phyloP scores from a whole-genome alignment of 768 basidiomycete genomes.

The Fistulinella prunicolor region DNA sequence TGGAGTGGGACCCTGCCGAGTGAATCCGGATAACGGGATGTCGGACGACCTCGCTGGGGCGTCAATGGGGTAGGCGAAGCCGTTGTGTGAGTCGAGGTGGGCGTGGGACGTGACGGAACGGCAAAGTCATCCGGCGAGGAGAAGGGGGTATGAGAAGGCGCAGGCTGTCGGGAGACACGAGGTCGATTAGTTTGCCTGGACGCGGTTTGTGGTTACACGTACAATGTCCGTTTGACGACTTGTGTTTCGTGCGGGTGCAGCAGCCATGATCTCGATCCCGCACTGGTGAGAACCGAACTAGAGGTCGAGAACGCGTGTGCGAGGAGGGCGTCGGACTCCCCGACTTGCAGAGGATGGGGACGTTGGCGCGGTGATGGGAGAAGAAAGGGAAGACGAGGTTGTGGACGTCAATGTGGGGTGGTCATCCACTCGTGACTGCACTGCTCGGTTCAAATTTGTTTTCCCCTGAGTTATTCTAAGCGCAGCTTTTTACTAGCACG shows the following conservation, averaged over 20 bases:
- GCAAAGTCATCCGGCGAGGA: slow-evolving; percentile 7
- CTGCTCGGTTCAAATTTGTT: background rate
- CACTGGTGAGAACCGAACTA: too few species aligned
- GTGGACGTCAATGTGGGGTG: slow-evolving; percentile 12
- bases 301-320: background rate
- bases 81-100: slow-evolving; percentile 4
- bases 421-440: slow-evolving; percentile 4
- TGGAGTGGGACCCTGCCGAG: slow-evolving; percentile 73
- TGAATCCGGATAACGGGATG: slow-evolving; percentile 52
- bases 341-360: slow-evolving; percentile 2
- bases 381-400: background rate
- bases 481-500: too few species aligned
- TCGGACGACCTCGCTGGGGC: slow-evolving; percentile 39
- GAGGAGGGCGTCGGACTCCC: slow-evolving; percentile 11
- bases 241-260: slow-evolving; percentile 9
- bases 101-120: slow-evolving; percentile 8
- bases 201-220: slow-evolving; percentile 1
- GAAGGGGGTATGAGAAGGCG: slow-evolving; percentile 6
- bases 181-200: slow-evolving; percentile 12
- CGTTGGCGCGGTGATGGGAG: background rate
- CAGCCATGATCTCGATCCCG: slow-evolving; percentile 18
- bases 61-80: slow-evolving; percentile 36
- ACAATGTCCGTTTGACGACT: slow-evolving; percentile 18
- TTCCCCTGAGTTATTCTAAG: too few species aligned
- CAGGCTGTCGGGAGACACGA: slow-evolving; percentile 12